Conservation (phyloP, 2,329 filamentous ascomycete genomes). For the Botrytis porri region DNA sequence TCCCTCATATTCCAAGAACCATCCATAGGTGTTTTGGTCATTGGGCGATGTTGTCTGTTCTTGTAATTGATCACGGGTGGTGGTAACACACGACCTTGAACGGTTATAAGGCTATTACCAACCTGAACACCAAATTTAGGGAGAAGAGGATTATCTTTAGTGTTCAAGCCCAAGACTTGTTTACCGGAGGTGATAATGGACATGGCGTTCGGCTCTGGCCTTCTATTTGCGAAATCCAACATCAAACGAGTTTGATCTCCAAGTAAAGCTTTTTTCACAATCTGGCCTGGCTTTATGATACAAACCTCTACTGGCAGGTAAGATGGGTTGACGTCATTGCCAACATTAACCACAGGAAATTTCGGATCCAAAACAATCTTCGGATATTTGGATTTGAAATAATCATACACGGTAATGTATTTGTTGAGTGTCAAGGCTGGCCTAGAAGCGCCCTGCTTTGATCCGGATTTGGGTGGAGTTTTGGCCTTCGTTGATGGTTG, state of each 20-base stretch:
- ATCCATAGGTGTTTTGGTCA: conserved; percentile 34
- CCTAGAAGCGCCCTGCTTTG: conserved; percentile 34
- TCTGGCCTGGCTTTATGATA: conserved; percentile 61
- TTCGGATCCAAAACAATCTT: conserved; percentile 47
- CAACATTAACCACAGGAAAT: conserved; percentile 64
- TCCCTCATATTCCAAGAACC: conserved; percentile 69
- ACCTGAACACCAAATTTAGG: conserved; percentile 62
- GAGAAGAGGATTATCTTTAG: conserved; percentile 40
- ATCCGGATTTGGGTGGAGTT: conserved; percentile 35
- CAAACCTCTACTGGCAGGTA: conserved; percentile 69
- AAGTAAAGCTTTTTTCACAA: conserved; percentile 56
- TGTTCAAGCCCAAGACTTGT: conserved; percentile 55
- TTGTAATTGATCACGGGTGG: conserved; percentile 61
- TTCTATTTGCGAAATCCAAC: conserved; percentile 69
- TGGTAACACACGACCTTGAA: conserved; percentile 65
- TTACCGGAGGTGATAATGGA: conserved; percentile 61
- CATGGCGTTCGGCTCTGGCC: conserved; percentile 62
- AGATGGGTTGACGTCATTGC: conserved; percentile 52
- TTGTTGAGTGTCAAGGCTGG: conserved; percentile 34
- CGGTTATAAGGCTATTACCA: conserved; percentile 58
- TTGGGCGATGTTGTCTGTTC: conserved; percentile 29
- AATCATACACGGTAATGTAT: conserved; percentile 55
- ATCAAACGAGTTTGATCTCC: conserved; percentile 62
- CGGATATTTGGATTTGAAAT: conserved; percentile 52
- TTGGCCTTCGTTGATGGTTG: conserved; percentile 27